Percentiles rank a stretch among this genome's conserved stretches.
Conservation (phyloP, 208 protist species). For the Trichomonas vaginalis region DNA sequence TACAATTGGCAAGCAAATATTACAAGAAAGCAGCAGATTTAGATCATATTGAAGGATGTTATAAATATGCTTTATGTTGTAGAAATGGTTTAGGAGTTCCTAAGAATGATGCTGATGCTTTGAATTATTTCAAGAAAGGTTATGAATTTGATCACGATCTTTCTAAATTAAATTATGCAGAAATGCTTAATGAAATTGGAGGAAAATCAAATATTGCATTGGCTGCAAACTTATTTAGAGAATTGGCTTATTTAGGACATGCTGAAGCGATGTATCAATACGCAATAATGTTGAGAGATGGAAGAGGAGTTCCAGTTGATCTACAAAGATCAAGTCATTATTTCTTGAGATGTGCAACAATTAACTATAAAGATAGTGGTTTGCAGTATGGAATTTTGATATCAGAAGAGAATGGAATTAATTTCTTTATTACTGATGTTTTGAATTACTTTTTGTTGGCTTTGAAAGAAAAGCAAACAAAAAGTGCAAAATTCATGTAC, state of each 20-base stretch:
- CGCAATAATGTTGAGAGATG: not conserved
- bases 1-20: not conserved
- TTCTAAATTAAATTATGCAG: not conserved
- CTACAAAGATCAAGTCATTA: not conserved
- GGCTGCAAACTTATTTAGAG: not conserved
- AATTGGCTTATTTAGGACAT: not conserved
- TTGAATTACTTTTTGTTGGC: not conserved
- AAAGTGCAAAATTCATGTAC: not conserved
- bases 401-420: not conserved
- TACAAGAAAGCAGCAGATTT: slow-evolving; percentile 7
- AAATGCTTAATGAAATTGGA: not conserved
- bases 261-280: not conserved
- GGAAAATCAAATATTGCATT: not conserved
- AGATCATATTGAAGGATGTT: not conserved
- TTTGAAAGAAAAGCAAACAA: not conserved
- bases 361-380: not conserved
- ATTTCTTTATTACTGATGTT: not conserved
- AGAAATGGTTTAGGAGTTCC: not conserved
- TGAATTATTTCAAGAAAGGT: not conserved
- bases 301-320: not conserved
- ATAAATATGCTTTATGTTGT: not conserved
- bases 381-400: not conserved
- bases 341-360: not conserved
- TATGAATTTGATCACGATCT: not conserved
- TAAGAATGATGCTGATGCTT: not conserved